Conservation (phyloP, 495 filamentous ascomycete genomes). For the Penicillium crystallinum region DNA sequence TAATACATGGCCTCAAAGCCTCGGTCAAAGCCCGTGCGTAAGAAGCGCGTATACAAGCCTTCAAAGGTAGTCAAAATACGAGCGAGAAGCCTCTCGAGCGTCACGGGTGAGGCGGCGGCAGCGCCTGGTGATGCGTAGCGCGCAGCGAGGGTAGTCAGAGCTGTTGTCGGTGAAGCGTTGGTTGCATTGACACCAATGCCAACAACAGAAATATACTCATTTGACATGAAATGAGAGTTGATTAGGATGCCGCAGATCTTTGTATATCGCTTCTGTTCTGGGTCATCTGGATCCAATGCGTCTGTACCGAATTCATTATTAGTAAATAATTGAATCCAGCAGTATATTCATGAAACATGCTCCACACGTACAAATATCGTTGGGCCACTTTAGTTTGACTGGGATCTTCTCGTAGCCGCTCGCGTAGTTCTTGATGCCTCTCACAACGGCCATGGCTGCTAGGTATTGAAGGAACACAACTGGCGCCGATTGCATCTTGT, state of each 20-base stretch:
- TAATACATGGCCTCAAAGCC: conserved; percentile 78
- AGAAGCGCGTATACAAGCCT: conserved; percentile 68
- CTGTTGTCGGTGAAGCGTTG: conserved; percentile 83
- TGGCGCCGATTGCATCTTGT: conserved; percentile 65
- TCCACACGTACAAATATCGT: conserved; percentile 66
- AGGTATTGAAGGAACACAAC: conserved; percentile 95
- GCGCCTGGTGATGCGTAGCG: conserved; percentile 25
- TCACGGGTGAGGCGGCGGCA: conserved; percentile 46
- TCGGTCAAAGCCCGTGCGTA: conserved; percentile 62
- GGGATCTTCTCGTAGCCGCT: conserved; percentile 66
- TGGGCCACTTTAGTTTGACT: conserved; percentile 94
- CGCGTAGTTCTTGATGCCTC: conserved; percentile 78
- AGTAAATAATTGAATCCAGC: no score
- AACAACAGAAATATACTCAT: conserved; percentile 79
- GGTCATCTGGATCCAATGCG: conserved; percentile 64
- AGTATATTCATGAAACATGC: no score
- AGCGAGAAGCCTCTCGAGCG: conserved; percentile 77
- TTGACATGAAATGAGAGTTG: conserved; percentile 74
- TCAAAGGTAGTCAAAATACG: conserved; percentile 78
- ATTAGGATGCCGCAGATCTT: conserved; percentile 95
- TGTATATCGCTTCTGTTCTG: conserved; percentile 59
- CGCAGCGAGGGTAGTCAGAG: conserved; percentile 64
- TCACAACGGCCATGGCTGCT: conserved; percentile 81
- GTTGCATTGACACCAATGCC: conserved; percentile 87
- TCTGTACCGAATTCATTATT: conserved; percentile 34